Evolutionary conservation across 257 asterid genomes (phyloP).

Genomic region (Solanum virginianum): DNA sequence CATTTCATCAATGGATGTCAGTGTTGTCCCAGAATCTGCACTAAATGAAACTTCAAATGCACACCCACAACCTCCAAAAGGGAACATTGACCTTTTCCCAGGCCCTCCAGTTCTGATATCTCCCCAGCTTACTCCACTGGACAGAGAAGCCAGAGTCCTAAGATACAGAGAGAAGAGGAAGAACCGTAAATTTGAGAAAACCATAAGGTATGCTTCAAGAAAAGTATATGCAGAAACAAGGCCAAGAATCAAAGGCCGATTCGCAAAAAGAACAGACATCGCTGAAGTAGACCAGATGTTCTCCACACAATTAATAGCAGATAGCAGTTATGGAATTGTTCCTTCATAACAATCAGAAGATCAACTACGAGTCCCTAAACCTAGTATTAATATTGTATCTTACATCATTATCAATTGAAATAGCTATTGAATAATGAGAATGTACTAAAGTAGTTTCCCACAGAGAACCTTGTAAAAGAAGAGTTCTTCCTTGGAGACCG

Average conservation of each 20-base stretch:
- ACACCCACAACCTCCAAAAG: conserved; percentile 35
- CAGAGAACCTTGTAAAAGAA: not conserved
- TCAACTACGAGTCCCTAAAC: not conserved
- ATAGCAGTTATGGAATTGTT: conserved; percentile 46
- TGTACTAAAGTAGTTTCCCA: not conserved
- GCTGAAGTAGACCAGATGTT: conserved; percentile 44
- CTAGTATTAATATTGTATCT: not conserved
- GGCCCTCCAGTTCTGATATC: conserved; percentile 30
- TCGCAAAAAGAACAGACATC: conserved; percentile 44
- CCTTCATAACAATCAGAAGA: conserved; percentile 15
- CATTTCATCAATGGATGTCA: conserved; percentile 42
- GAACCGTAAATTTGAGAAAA: conserved; percentile 63
- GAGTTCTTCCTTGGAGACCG: not conserved
- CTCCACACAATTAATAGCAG: conserved; percentile 30
- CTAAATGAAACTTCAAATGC: conserved; percentile 33
- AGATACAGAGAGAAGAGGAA: conserved; percentile 86
- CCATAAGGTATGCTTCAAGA: conserved; percentile 77
- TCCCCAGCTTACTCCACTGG: conserved; percentile 39
- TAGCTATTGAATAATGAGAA: conserved; percentile 2
- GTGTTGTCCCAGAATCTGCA: conserved; percentile 53
- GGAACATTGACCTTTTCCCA: conserved; percentile 47
- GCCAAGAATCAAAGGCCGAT: conserved; percentile 78
- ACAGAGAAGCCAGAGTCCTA: conserved; percentile 67
- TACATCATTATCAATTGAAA: not conserved
- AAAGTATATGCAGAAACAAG: conserved; percentile 84